Percentiles rank a stretch among this genome's conserved stretches.
Conservation (phyloP, 2,329 filamentous ascomycete species). For the Phaeosphaeriaceae sp. region DNA sequence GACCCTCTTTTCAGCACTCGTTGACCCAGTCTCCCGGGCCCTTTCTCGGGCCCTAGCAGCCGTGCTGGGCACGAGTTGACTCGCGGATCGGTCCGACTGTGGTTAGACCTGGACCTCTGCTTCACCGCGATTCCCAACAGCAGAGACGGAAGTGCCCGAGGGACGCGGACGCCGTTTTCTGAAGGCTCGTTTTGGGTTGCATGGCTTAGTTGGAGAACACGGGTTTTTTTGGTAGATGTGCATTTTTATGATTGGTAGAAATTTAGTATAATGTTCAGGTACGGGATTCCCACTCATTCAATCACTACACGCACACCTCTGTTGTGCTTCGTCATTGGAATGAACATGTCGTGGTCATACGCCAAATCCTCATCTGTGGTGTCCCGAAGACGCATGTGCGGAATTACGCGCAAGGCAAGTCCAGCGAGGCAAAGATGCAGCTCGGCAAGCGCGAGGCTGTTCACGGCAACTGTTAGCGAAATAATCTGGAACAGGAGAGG, state of each 20-base stretch:
- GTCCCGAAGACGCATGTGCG: slow-evolving; percentile 30
- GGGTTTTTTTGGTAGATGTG: too few species aligned
- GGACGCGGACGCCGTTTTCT: not conserved
- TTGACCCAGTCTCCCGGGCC: not conserved
- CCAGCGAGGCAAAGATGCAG: slow-evolving; percentile 29
- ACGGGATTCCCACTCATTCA: slow-evolving; percentile 2
- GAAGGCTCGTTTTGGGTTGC: not conserved
- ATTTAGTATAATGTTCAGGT: not conserved
- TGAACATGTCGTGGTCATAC: slow-evolving; percentile 37
- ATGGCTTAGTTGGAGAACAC: too few species aligned
- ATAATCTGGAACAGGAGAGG: not conserved
- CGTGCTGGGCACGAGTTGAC: not conserved
- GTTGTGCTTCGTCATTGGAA: slow-evolving; percentile 33
- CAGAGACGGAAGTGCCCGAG: not conserved
- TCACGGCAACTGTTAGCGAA: slow-evolving; percentile 8
- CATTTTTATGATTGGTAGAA: not conserved
- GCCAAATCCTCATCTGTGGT: slow-evolving; percentile 28
- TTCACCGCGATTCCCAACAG: not conserved
- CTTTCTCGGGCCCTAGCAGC: not conserved
- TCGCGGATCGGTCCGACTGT: not conserved
- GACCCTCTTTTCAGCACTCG: not conserved
- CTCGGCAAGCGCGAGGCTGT: slow-evolving; percentile 31
- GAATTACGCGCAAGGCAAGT: slow-evolving; percentile 28
- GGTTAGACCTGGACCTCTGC: not conserved
- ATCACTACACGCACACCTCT: slow-evolving; percentile 31